Evolutionary conservation across 805 yeast genomes (phyloP), one percentile per base, ranked within the genome.

Genomic region (Starmerella potacharoeniae): DNA sequence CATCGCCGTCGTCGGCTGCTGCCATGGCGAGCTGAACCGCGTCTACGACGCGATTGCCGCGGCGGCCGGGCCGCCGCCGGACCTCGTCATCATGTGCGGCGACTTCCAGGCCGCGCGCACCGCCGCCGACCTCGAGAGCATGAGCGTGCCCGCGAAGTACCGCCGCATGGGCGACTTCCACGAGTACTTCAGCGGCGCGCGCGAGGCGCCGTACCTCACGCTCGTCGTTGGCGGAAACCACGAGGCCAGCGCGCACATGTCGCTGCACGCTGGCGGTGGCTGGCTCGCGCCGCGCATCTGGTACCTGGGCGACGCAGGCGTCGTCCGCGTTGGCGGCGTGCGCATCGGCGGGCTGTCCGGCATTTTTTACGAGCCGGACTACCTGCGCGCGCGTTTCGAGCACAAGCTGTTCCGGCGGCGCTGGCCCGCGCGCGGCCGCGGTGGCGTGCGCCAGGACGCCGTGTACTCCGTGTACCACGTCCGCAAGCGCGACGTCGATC

Each of bases 151-250:
- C 0, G 70, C 71, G 0, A 91, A 91, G 67, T 93, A 85, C 68
- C 75, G 77, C 46, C 68, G 67, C 43, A 64, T 88, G 62, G 96
- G 96, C 2, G 96, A 91, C 62, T 93, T 91, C 67, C 80, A 77
- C 45, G 71, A 77, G 29, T 91, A 89, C 66, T 86, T 86, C 64
- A 65, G 65, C 0, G 87, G 91, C 0, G 60, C 63, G 17, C 72
- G 69, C 48, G 67, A 52, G 33, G 95, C 96, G 0, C 96, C 96
- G 0, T 74, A 84, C 1, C 68, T 81, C 35, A 91, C 97, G 0
- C 61, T 93, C 0, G 84, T 91, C 61, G 80, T 93, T 43, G 97
- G 98, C 3, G 98, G 98, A 0, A 93, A 93, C 69, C 98, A 93
- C 65, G 98, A 93, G 66, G 82, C 93, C 4, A 86, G 95, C 55